phyloP scores from a whole-genome alignment of 2,329 filamentous ascomycete species.

The Tolypocladium cylindrosporum region DNA sequence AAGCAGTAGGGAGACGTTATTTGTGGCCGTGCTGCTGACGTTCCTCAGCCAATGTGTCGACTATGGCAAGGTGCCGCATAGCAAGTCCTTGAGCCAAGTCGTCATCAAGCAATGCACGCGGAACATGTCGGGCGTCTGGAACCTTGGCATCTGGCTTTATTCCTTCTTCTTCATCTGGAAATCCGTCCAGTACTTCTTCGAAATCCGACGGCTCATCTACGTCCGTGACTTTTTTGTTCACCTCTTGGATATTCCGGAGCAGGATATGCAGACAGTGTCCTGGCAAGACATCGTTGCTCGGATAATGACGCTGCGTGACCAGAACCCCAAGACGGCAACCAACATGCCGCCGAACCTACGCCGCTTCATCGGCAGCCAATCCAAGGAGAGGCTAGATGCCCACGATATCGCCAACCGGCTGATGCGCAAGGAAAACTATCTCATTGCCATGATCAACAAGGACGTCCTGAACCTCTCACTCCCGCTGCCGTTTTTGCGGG shows the following conservation, averaged over 20 bases:
- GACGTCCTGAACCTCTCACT: constrained; percentile 82
- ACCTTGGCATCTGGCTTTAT: constrained; percentile 72
- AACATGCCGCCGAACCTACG: constrained; percentile 42
- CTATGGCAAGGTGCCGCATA: constrained; percentile 63
- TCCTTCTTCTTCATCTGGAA: constrained; percentile 80
- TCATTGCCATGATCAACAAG: constrained; percentile 96
- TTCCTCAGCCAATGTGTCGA: constrained; percentile 82
- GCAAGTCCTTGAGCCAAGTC: constrained; percentile 42
- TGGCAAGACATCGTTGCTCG: constrained; percentile 87
- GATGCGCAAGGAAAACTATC: constrained; percentile 94
- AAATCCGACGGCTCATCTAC: constrained; percentile 61
- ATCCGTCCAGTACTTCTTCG: constrained; percentile 61
- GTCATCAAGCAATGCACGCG: constrained; percentile 65
- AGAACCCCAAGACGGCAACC: constrained; percentile 69
- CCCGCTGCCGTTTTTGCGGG: constrained; percentile 72
- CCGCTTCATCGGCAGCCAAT: constrained; percentile 66
- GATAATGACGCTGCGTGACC: constrained; percentile 73
- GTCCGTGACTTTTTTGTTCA: constrained; percentile 82
- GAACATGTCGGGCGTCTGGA: constrained; percentile 66
- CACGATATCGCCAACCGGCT: constrained; percentile 94
- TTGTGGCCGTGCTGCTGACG: constrained; percentile 72
- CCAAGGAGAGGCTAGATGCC: constrained; percentile 88
- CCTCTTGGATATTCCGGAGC: constrained; percentile 68
- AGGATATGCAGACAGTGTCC: constrained; percentile 87
- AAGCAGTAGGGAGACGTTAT: constrained; percentile 57